These are phyloP conservation scores for Fusarium compactum DNA, from an alignment of 2,329 filamentous ascomycete species.

Conservation along the genomic window DNA sequence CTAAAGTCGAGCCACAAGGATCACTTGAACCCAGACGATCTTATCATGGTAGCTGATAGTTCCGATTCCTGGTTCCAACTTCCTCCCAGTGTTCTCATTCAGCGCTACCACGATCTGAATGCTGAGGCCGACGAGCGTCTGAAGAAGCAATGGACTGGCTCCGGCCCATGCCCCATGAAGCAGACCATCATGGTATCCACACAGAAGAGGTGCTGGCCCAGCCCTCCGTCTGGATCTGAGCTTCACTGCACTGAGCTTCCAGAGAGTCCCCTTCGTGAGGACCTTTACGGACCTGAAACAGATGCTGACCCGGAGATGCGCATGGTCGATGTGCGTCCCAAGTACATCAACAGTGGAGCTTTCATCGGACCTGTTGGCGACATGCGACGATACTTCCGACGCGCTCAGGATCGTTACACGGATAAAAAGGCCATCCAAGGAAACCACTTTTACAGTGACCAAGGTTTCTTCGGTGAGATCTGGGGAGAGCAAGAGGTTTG, in stretches of 20 bases:
- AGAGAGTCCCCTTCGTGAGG: conserved; percentile 30
- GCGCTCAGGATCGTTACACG: conserved; percentile 39
- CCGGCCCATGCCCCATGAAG: conserved; percentile 32
- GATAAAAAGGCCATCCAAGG: conserved; percentile 20
- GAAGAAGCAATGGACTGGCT: conserved; percentile 17
- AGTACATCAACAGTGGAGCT: conserved; percentile 47
- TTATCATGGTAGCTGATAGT: conserved; percentile 47
- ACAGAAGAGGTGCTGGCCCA: conserved; percentile 44
- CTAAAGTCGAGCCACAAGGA: conserved; percentile 9
- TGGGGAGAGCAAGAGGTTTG: conserved; percentile 47
- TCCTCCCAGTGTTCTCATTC: conserved; percentile 44
- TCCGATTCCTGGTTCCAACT: conserved; percentile 50
- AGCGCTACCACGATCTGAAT: conserved; percentile 45
- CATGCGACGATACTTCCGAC: conserved; percentile 42
- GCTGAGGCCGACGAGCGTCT: conserved; percentile 33
- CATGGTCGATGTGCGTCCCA: conserved; percentile 38
- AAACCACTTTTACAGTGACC: conserved; percentile 43
- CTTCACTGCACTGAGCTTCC: conserved; percentile 40
- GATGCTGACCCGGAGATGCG: conserved; percentile 27
- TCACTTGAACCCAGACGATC: conserved; percentile 40
- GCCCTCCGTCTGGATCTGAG: conserved; percentile 14
- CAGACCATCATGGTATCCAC: conserved; percentile 43
- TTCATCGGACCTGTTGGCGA: conserved; percentile 47
- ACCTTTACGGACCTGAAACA: conserved; percentile 40
- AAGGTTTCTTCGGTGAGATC: conserved; percentile 48